Conservation (phyloP, 2,329 filamentous ascomycete genomes). For the Ciborinia camelliae region DNA sequence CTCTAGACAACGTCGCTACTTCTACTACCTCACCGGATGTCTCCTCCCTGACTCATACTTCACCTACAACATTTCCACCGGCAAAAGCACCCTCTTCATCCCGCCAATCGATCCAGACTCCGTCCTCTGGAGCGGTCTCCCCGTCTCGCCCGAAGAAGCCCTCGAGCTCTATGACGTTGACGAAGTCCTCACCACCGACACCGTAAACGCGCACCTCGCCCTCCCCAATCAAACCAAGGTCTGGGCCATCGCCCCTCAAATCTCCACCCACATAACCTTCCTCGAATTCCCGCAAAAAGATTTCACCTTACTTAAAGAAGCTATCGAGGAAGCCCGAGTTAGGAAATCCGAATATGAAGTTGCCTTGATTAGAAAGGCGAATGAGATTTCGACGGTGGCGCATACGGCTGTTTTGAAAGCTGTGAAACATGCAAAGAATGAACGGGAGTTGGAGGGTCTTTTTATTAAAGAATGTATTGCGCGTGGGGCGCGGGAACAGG, state of each 20-base stretch:
- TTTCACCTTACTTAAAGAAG: constrained; percentile 50
- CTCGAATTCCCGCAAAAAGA: constrained; percentile 66
- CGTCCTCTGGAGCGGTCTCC: constrained; percentile 91
- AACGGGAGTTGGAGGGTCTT: constrained; percentile 76
- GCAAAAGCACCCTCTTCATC: constrained; percentile 81
- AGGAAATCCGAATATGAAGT: constrained; percentile 75
- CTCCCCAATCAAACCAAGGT: constrained; percentile 45
- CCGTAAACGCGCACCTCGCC: constrained; percentile 66
- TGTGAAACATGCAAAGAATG: constrained; percentile 65
- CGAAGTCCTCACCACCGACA: constrained; percentile 65
- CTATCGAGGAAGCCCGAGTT: constrained; percentile 66
- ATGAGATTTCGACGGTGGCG: constrained; percentile 63
- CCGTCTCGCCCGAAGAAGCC: constrained; percentile 72
- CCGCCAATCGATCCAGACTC: constrained; percentile 82
- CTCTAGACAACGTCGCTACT: constrained; percentile 77
- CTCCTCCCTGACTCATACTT: constrained; percentile 74
- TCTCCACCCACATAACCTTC: constrained; percentile 70
- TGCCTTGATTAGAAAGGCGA: constrained; percentile 68
- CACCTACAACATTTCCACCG: constrained; percentile 72
- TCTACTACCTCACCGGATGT: constrained; percentile 92
- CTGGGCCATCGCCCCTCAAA: constrained; percentile 75
- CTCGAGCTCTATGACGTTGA: constrained; percentile 77
- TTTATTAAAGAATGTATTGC: constrained; percentile 76
- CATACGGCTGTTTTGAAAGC: constrained; percentile 60
- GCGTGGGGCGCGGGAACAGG: constrained; percentile 74